Conservation (phyloP, 805 yeast genomes). For the Suhomyces tanzawaensis region DNA sequence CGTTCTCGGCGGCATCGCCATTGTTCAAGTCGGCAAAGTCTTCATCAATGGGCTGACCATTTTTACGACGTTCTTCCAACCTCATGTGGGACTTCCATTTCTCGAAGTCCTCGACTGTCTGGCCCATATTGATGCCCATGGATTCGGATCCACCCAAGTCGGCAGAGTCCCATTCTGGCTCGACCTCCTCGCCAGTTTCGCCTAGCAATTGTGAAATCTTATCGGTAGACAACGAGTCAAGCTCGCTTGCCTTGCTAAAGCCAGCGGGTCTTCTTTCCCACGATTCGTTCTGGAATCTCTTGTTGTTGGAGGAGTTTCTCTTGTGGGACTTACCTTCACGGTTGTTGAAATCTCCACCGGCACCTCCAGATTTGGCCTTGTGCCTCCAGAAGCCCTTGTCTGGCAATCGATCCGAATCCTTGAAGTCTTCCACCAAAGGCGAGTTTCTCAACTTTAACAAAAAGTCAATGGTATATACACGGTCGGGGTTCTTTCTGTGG, state of each 20-base stretch:
- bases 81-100: conserved; percentile 56
- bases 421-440: conserved; percentile 33
- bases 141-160: conserved; percentile 26
- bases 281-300: conserved; percentile 13
- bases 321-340: conserved; percentile 13
- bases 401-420: conserved; percentile 36
- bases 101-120: conserved; percentile 57
- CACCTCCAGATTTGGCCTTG: conserved; percentile 16
- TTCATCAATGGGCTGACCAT: conserved; percentile 33
- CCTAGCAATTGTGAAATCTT: conserved; percentile 37
- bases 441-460: conserved; percentile 33
- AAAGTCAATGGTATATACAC: conserved; percentile 26
- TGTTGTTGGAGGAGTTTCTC: conserved; percentile 11
- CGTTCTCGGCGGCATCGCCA: conserved; percentile 13
- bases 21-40: not conserved
- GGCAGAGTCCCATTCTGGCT: conserved; percentile 41
- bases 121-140: conserved; percentile 38
- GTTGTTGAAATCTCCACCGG: not conserved
- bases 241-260: conserved; percentile 19
- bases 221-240: conserved; percentile 31
- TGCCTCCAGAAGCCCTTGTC: conserved; percentile 50
- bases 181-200: conserved; percentile 32
- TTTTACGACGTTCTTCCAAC: conserved; percentile 46
- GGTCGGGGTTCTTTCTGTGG: conserved; percentile 10
- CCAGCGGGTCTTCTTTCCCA: conserved; percentile 32